phyloP scores from a whole-genome alignment of 2,329 filamentous ascomycete species.

The Trichoderma sp. region DNA sequence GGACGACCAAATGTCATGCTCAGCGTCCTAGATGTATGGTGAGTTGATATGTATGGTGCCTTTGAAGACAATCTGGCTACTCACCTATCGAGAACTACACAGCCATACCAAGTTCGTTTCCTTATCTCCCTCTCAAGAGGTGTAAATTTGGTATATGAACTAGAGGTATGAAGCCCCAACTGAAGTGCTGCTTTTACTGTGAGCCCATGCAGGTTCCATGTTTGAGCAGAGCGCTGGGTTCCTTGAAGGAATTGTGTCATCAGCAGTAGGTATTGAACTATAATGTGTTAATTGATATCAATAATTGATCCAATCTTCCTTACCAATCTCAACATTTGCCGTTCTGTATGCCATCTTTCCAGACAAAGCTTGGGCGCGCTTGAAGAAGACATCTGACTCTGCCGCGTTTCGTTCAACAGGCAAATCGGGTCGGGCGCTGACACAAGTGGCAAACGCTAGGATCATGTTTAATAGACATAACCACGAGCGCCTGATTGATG shows the following conservation, averaged over 20 bases:
- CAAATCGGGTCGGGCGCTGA: background rate
- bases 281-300: background rate
- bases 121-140: slow-evolving; percentile 2
- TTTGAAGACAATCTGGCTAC: background rate
- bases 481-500: background rate
- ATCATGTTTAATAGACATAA: slow-evolving; percentile 6
- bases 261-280: slow-evolving; percentile 2
- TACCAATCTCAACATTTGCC: slow-evolving; percentile 6
- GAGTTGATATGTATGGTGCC: background rate
- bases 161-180: background rate
- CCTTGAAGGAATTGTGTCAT: slow-evolving; percentile 11
- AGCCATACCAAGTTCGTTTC: slow-evolving; percentile 9
- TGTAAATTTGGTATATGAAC: background rate
- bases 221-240: slow-evolving; percentile 11
- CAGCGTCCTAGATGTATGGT: background rate
- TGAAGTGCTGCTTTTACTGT: background rate
- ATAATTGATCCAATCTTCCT: background rate
- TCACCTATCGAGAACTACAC: slow-evolving; percentile 7
- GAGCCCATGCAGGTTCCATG: slow-evolving; percentile 6
- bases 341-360: slow-evolving; percentile 1
- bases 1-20: slow-evolving; percentile 12
- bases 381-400: slow-evolving; percentile 9
- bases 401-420: background rate
- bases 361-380: background rate
- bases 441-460: background rate